phyloP scores from a whole-genome alignment of 2,329 filamentous ascomycete species.

The Ophiostoma himal-ulmi region DNA sequence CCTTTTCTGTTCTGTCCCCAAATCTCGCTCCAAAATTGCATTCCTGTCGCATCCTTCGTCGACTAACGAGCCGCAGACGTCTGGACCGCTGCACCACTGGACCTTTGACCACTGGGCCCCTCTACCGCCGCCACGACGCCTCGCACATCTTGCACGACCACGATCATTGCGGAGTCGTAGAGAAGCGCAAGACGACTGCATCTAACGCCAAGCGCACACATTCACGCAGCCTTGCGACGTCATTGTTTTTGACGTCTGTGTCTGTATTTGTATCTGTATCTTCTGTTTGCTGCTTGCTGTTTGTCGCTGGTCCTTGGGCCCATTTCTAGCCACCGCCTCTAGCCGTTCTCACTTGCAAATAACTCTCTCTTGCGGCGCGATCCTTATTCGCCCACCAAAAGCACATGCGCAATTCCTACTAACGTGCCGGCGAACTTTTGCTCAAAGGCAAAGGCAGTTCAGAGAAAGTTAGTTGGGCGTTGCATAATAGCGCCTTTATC shows the following conservation, averaged over 20 bases:
- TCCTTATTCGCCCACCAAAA: background rate
- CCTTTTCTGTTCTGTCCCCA: constrained; percentile 1
- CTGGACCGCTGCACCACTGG: background rate
- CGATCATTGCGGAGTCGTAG: constrained; percentile 11
- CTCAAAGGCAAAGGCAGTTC: background rate
- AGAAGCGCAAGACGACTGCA: constrained; percentile 9
- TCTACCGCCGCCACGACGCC: constrained; percentile 11
- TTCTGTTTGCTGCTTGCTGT: background rate
- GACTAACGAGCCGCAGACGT: constrained; percentile 9
- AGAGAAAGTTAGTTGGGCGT: background rate
- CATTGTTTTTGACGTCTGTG: background rate
- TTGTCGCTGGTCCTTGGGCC: too few species aligned
- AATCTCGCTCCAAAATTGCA: constrained; percentile 8
- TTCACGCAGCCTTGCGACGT: constrained; percentile 11
- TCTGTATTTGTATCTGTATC: background rate
- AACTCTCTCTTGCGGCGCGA: background rate
- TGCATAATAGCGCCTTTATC: background rate
- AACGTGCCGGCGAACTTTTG: background rate
- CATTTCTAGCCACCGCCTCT: background rate
- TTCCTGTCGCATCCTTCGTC: constrained; percentile 2
- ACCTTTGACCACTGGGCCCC: background rate
- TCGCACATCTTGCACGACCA: constrained; percentile 14
- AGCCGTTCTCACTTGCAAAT: background rate
- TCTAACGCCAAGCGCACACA: constrained; percentile 7
- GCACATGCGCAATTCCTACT: background rate